Evolutionary conservation across 768 basidiomycete genomes (phyloP).

Genomic region (Cystofilobasidium bisporidii): DNA sequence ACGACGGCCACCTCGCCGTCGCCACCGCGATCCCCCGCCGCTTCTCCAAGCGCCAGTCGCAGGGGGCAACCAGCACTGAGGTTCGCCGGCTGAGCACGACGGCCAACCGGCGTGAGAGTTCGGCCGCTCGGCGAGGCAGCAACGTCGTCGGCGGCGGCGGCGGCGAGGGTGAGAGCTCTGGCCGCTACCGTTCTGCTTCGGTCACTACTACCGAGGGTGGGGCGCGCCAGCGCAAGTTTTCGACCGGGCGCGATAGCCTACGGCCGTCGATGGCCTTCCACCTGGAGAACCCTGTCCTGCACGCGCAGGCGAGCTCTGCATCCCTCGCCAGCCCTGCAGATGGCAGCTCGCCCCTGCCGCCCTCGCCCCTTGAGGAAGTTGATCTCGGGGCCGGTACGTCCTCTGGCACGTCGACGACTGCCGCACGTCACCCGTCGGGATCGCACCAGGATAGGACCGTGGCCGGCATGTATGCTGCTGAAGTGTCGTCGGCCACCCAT

Average conservation of each 20-base stretch:
- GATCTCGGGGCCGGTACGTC: neutral
- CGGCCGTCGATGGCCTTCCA: conserved; percentile 7
- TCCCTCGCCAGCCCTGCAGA: too few species aligned
- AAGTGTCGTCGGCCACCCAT: neutral
- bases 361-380: neutral
- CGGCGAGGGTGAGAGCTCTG: neutral
- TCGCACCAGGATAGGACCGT: neutral
- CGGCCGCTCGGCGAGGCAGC: neutral
- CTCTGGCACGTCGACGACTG: neutral
- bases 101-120: neutral
- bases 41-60: conserved; percentile 14
- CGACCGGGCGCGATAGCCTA: conserved; percentile 5
- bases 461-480: neutral
- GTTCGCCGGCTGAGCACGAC: conserved; percentile 2
- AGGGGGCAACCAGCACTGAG: neutral
- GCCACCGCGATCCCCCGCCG: conserved; percentile 15
- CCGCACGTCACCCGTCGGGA: neutral
- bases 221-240: conserved; percentile 1
- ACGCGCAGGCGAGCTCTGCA: too few species aligned
- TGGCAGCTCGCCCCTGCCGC: neutral
- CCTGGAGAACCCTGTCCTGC: neutral
- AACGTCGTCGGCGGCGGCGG: neutral
- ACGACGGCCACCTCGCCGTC: neutral
- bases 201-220: neutral
- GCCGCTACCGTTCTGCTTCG: neutral